Percentiles rank a stretch among this genome's conserved stretches.
These are phyloP conservation scores for Fusarium sp. DNA, from an alignment of 2,329 filamentous ascomycete species.

Conservation along the genomic window DNA sequence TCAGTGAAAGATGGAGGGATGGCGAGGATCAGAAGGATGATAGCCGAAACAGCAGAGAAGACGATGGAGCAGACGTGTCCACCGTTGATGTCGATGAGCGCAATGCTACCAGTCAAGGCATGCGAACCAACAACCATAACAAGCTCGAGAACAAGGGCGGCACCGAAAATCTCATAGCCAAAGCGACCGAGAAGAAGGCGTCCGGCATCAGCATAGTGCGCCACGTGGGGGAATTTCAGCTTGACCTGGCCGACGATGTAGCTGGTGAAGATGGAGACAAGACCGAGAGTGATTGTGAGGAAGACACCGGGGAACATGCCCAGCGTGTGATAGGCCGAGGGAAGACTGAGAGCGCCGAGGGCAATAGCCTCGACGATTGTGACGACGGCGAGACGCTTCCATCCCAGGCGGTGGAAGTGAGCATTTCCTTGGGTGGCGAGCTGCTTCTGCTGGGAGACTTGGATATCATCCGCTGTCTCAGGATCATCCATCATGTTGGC, in stretches of 20 bases:
- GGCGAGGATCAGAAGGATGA: constrained; percentile 57
- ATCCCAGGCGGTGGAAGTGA: constrained; percentile 32
- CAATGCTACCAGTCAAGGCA: constrained; percentile 74
- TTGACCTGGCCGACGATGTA: constrained; percentile 60
- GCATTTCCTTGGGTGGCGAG: constrained; percentile 32
- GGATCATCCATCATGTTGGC: constrained; percentile 29
- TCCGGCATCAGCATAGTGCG: constrained; percentile 49
- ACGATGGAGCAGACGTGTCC: constrained; percentile 52
- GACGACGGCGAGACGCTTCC: constrained; percentile 35
- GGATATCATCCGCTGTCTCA: constrained; percentile 17
- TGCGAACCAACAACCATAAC: constrained; percentile 78
- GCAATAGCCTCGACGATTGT: constrained; percentile 35
- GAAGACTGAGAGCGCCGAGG: constrained; percentile 51
- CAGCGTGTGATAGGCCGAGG: constrained; percentile 60
- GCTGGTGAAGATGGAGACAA: constrained; percentile 59
- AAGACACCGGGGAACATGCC: constrained; percentile 62
- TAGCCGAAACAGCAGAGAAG: constrained; percentile 56
- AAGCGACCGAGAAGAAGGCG: constrained; percentile 67
- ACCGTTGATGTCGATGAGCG: constrained; percentile 70
- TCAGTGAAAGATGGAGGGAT: constrained; percentile 58
- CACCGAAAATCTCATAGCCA: constrained; percentile 70
- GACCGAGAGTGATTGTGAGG: constrained; percentile 53
- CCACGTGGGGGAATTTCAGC: constrained; percentile 63
- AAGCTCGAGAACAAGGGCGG: constrained; percentile 71
- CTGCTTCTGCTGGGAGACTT: constrained; percentile 33